A percentile compares a stretch with the other conserved stretches of the same genome.
Evolutionary conservation across 208 protist species (phyloP).

Genomic region (Phytomonas francai): DNA sequence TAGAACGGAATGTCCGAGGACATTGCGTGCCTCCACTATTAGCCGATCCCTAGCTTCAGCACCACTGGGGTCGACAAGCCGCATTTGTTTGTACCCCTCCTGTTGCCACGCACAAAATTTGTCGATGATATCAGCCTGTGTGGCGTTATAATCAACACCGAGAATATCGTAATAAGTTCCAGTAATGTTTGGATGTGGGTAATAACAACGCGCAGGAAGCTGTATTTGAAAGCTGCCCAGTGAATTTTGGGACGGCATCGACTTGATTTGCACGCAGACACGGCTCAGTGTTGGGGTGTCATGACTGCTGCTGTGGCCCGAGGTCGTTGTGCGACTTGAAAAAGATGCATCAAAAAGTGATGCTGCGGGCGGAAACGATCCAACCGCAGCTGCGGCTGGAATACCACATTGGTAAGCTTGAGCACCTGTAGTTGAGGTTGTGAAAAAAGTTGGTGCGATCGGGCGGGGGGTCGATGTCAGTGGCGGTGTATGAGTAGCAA

Average conservation of each 20-base stretch:
- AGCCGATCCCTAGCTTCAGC: conserved; percentile 62
- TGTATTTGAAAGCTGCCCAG: conserved; percentile 32
- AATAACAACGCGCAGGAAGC: conserved; percentile 68
- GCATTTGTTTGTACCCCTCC: conserved; percentile 54
- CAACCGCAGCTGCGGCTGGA: not conserved
- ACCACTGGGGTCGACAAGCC: conserved; percentile 32
- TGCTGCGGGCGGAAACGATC: not conserved
- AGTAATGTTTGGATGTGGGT: conserved; percentile 52
- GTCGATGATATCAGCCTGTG: conserved; percentile 38
- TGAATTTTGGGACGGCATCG: not conserved
- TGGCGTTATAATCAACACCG: conserved; percentile 28
- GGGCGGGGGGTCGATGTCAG: not conserved
- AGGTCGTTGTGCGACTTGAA: not conserved
- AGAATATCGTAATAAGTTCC: conserved; percentile 86
- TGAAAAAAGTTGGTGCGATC: not conserved
- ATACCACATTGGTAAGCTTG: not conserved
- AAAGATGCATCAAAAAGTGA: not conserved
- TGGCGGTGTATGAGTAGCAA: not conserved
- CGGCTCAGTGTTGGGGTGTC: not conserved
- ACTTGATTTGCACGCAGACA: not conserved
- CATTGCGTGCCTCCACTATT: conserved; percentile 77
- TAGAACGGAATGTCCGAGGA: conserved; percentile 50
- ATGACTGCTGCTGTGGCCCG: not conserved
- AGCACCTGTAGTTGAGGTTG: not conserved
- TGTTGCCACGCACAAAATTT: conserved; percentile 56